Conservation (phyloP, 2,329 filamentous ascomycete species). For the Penicillium sp. region DNA sequence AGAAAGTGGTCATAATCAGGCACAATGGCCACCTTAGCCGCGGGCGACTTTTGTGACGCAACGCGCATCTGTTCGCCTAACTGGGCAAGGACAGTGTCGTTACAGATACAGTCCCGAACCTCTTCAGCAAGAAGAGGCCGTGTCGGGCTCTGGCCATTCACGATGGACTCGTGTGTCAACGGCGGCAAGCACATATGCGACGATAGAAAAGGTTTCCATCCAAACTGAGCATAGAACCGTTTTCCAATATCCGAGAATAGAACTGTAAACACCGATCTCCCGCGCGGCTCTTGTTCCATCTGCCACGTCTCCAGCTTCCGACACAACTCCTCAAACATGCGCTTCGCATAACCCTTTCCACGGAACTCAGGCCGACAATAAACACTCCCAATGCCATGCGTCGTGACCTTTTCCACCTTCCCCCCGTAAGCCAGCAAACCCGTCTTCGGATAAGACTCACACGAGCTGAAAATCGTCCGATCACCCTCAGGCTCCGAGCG, state of each 20-base stretch:
- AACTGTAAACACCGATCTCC: slow-evolving; percentile 60
- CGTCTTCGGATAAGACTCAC: slow-evolving; percentile 49
- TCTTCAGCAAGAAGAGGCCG: slow-evolving; percentile 32
- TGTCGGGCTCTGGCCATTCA: slow-evolving; percentile 10
- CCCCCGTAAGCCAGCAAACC: slow-evolving; percentile 45
- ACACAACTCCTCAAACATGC: slow-evolving; percentile 66
- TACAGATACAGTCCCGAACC: slow-evolving; percentile 45
- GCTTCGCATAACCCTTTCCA: slow-evolving; percentile 67
- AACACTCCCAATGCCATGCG: slow-evolving; percentile 75
- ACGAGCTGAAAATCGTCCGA: slow-evolving; percentile 51
- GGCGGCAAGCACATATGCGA: slow-evolving; percentile 62
- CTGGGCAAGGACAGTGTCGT: slow-evolving; percentile 56
- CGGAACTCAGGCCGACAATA: slow-evolving; percentile 63
- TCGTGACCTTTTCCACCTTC: slow-evolving; percentile 51
- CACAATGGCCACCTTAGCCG: slow-evolving; percentile 57
- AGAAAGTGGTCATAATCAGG: slow-evolving; percentile 62
- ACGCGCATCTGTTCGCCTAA: slow-evolving; percentile 60
- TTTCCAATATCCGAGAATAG: slow-evolving; percentile 84
- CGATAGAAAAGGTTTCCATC: slow-evolving; percentile 71
- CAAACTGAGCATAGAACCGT: slow-evolving; percentile 68
- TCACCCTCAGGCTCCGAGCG: slow-evolving; percentile 33
- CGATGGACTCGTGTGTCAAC: slow-evolving; percentile 22
- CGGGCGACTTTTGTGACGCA: slow-evolving; percentile 37
- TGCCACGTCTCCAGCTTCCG: slow-evolving; percentile 50
- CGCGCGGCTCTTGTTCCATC: slow-evolving; percentile 37